A percentile compares a stretch with the other conserved stretches of the same genome.
These are phyloP conservation scores for Pseudocercospora fijiensis DNA, from an alignment of 2,329 filamentous ascomycete genomes.

Conservation along the genomic window DNA sequence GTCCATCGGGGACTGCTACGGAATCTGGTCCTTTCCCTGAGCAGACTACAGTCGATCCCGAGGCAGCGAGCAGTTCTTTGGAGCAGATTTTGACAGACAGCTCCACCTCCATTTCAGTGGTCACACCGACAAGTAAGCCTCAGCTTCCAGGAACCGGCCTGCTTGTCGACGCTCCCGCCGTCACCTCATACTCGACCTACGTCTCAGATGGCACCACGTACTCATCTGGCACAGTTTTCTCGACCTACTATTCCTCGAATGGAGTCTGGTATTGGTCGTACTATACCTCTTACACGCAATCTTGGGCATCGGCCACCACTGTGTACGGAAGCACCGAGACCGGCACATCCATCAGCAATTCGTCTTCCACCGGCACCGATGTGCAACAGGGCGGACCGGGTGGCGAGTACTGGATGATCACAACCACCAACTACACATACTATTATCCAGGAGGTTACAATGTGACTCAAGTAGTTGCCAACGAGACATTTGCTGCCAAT, in stretches of 20 bases:
- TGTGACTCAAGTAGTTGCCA: conserved; percentile 28
- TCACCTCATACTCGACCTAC: conserved; percentile 32
- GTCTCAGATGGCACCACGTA: conserved; percentile 35
- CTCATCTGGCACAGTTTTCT: conserved; percentile 34
- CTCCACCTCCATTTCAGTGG: conserved; percentile 33
- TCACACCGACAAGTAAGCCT: conserved; percentile 29
- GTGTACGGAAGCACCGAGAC: conserved; percentile 30
- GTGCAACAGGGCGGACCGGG: conserved; percentile 17
- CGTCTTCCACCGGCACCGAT: conserved; percentile 17
- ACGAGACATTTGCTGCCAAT: conserved; percentile 26
- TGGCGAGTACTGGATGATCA: conserved; percentile 25
- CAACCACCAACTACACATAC: conserved; percentile 21
- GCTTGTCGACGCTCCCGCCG: conserved; percentile 23
- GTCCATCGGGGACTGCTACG: conserved; percentile 29
- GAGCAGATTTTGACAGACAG: conserved; percentile 32
- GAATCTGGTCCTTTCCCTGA: conserved; percentile 29
- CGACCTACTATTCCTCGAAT: conserved; percentile 29
- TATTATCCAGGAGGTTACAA: conserved; percentile 26
- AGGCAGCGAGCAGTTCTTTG: conserved; percentile 32
- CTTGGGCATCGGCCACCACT: conserved; percentile 34
- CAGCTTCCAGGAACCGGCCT: conserved; percentile 26
- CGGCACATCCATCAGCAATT: conserved; percentile 22
- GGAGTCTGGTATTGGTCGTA: conserved; percentile 36
- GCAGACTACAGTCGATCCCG: conserved; percentile 23
- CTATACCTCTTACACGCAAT: conserved; percentile 32